Evolutionary conservation across 345 rosid species (phyloP), one percentile per base, ranked within the genome.

Genomic region (Lagerstroemia speciosa): DNA sequence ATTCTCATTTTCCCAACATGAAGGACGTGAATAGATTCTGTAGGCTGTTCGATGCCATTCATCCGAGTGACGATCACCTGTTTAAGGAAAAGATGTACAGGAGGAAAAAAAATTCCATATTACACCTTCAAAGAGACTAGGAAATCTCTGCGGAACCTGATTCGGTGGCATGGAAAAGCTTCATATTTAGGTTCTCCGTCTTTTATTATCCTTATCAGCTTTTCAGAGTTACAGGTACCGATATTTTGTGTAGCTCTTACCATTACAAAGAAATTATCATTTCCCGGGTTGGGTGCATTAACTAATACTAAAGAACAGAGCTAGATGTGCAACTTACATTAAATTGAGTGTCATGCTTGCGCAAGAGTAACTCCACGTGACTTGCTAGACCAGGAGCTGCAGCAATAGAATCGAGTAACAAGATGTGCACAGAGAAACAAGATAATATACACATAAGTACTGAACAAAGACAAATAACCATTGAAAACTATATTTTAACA

Each of bases 1-100:
- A 95, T 87, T 77, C 99, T 92, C 99, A 95, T 92, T 79, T 87
- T 95, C 70, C 99, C 98, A 61, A 95, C 90, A 68, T 91, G 97
- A 78, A 94, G 84, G 64, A 79, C 79, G 76, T 95, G 98, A 72
- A 95, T 88, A 68, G 98, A 86, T 76, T 91, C 97, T 69, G 89
- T 81, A 67, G 83, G 73, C 73, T 90, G 83, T 74, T 92, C 91
- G 34, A 71, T 79, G 26, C 93, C 98, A 79, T 85, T 87, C 83
- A 80, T 81, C 62, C 89, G 98, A 66, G 89, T 85, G 73, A 95
- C 86, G 67, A 95, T 87, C 34, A 92, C 98, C 98, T 93, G 72
- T 12, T 50, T 55, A 72, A 65, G 52, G 46, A 64, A 22, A 64
- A 64, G 43, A 64, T 36, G 43, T 30, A n/a, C n/a, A n/a, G n/a